Evolutionary conservation across 257 asterid genomes (phyloP).

Genomic region (Plantago major): DNA sequence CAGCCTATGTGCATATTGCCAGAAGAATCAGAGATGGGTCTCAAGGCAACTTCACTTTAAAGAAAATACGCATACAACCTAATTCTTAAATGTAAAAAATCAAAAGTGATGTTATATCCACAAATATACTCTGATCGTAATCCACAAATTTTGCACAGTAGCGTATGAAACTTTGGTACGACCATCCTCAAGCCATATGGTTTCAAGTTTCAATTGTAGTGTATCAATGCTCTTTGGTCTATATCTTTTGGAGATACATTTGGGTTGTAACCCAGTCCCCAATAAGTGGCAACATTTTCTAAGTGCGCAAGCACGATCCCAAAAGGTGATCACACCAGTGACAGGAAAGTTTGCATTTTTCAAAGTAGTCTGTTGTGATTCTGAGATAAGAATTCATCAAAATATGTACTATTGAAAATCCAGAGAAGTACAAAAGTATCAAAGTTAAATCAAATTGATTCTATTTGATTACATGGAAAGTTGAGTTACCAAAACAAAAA

Average conservation of each 20-base stretch:
- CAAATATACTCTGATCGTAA: constrained; percentile 60
- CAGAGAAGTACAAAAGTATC: no score
- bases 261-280: constrained; percentile 92
- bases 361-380: constrained; percentile 77
- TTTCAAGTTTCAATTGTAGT: constrained; percentile 88
- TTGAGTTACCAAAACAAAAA: no score
- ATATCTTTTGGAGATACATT: constrained; percentile 61
- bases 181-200: constrained; percentile 97
- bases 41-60: constrained; percentile 18
- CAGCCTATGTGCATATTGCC: constrained; percentile 6
- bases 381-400: constrained; percentile 45
- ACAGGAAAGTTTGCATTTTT: constrained; percentile 89
- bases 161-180: constrained; percentile 65
- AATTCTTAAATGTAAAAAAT: constrained; percentile 16
- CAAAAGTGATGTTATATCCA: constrained; percentile 75
- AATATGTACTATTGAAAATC: no score
- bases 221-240: constrained; percentile 77
- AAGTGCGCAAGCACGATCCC: constrained; percentile 67
- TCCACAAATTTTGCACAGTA: constrained; percentile 71
- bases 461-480: no score
- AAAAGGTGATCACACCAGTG: constrained; percentile 88
- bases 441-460: no score
- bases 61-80: constrained; percentile 13
- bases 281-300: constrained; percentile 83
- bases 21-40: constrained; percentile 12